Conservation (phyloP, 106 monocot species). For the Apostasia ramifera region DNA sequence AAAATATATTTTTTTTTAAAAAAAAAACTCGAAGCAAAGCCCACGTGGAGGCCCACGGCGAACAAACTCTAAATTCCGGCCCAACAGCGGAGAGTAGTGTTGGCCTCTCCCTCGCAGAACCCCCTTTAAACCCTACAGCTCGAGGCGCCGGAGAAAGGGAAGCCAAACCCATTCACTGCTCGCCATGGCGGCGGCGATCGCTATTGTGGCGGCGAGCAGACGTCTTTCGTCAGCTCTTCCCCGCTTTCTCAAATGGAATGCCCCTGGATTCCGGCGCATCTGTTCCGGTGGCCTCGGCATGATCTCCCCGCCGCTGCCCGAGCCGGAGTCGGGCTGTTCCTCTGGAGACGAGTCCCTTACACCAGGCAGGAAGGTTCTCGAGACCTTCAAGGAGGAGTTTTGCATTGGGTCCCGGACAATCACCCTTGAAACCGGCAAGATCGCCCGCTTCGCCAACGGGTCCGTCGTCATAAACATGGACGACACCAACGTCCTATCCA, state of each 20-base stretch:
- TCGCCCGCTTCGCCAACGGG: slow-evolving; percentile 84
- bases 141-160: neutral
- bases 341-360: neutral
- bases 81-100: too few relatives aligned
- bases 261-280: slow-evolving; percentile 6
- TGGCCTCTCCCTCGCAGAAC: too few relatives aligned
- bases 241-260: neutral
- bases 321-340: neutral
- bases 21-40: too few relatives aligned
- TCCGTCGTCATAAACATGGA: slow-evolving; percentile 67
- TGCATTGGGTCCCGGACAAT: slow-evolving; percentile 71
- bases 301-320: neutral
- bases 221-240: neutral
- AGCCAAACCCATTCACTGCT: neutral
- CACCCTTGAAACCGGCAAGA: slow-evolving; percentile 78
- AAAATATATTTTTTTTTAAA: too few relatives aligned
- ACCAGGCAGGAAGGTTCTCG: slow-evolving; percentile 52
- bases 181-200: neutral
- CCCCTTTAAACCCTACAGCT: neutral
- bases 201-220: neutral
- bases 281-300: neutral
- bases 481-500: slow-evolving; percentile 74
- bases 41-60: too few relatives aligned
- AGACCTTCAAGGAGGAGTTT: slow-evolving; percentile 75
- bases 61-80: too few relatives aligned